These are phyloP conservation scores for Pichia sp. DNA, from an alignment of 1,139 yeast species.

Conservation along the genomic window DNA sequence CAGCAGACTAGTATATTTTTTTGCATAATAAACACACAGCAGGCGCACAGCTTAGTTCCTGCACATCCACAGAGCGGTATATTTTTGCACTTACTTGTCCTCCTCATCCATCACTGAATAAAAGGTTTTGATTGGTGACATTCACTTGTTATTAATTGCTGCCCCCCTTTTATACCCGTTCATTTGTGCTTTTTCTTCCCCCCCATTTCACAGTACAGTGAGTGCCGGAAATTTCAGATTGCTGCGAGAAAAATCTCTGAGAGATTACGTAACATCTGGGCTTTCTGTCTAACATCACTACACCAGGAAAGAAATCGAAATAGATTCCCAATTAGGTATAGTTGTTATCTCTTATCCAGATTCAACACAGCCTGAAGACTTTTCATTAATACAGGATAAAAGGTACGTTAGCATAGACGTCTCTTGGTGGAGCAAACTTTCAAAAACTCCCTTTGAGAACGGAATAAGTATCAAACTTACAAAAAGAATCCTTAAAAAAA, in stretches of 20 bases:
- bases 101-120: neutral
- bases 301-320: neutral
- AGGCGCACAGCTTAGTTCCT: neutral
- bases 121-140: constrained; percentile 5
- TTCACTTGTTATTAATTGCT: constrained; percentile 5
- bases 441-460: neutral
- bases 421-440: too few relatives aligned
- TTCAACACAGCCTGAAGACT: constrained; percentile 9
- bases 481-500: neutral
- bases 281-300: neutral
- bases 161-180: neutral
- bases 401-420: constrained; percentile 3
- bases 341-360: neutral
- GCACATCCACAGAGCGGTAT: neutral
- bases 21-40: neutral
- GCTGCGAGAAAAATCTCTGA: neutral
- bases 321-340: neutral
- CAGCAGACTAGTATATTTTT: neutral
- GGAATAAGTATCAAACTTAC: neutral
- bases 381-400: neutral
- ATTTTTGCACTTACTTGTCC: neutral
- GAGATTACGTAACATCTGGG: constrained; percentile 1
- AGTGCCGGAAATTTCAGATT: constrained; percentile 1
- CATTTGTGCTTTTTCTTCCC: neutral
- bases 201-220: neutral